A percentile compares a stretch with the other conserved stretches of the same genome.
Conservation (phyloP, 495 filamentous ascomycete genomes). For the Neurospora discreta region DNA sequence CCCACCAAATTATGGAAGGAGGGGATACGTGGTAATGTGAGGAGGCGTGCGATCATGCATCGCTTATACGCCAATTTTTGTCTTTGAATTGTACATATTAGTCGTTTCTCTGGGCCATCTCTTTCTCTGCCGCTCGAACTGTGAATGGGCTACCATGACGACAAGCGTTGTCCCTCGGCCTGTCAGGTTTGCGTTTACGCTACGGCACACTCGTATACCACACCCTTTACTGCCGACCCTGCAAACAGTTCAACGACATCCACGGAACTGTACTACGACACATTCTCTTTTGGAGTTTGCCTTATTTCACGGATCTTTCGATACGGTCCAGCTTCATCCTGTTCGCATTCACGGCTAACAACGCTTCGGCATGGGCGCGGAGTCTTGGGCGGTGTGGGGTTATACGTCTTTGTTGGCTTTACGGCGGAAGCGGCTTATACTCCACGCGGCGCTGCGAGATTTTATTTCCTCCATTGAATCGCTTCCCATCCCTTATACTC, state of each 20-base stretch:
- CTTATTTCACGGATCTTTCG: neutral
- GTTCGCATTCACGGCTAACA: neutral
- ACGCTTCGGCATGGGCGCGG: neutral
- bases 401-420: neutral
- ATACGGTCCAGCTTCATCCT: neutral
- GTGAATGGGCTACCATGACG: neutral
- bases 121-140: neutral
- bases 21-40: conserved; percentile 3
- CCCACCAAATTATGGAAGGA: neutral
- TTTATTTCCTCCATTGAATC: neutral
- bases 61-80: conserved; percentile 4
- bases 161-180: neutral
- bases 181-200: neutral
- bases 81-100: conserved; percentile 25
- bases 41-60: conserved; percentile 7
- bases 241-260: neutral
- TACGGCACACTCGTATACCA: neutral
- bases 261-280: neutral
- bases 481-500: neutral
- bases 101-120: conserved; percentile 4
- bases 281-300: neutral
- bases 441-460: neutral
- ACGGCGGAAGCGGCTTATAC: neutral
- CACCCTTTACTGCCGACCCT: neutral
- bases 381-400: neutral